A percentile compares a stretch with the other conserved stretches of the same genome.
These are phyloP conservation scores for Fraxinus ornus DNA, from an alignment of 305 asterid genomes.

Conservation along the genomic window DNA sequence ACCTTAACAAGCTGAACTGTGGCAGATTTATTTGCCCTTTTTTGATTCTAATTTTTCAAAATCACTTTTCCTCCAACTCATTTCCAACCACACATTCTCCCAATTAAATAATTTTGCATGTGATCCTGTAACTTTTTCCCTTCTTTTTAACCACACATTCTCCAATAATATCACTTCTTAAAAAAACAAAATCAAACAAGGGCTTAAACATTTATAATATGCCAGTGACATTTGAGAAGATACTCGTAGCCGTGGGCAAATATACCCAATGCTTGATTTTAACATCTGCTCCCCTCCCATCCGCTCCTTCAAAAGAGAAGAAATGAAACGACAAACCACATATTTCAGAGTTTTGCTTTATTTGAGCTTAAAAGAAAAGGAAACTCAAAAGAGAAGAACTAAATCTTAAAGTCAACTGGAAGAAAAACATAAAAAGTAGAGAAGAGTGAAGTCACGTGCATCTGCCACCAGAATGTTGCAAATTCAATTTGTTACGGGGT, in stretches of 20 bases:
- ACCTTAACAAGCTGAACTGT: slow-evolving; percentile 9
- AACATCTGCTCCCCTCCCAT: background rate
- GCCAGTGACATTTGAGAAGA: slow-evolving; percentile 6
- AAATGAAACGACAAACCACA: background rate
- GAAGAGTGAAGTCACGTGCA: background rate
- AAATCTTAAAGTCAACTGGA: background rate
- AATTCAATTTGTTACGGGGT: background rate
- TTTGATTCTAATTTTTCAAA: background rate
- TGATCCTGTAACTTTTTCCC: too few relatives aligned
- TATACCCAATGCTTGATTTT: slow-evolving; percentile 7
- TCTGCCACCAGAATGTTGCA: background rate
- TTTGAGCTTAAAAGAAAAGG: background rate
- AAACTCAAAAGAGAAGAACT: background rate
- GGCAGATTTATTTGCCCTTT: background rate
- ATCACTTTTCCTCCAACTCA: background rate
- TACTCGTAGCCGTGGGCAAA: slow-evolving; percentile 10
- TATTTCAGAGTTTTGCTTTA: background rate
- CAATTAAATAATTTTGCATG: too few relatives aligned
- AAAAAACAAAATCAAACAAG: background rate
- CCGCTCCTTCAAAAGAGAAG: background rate
- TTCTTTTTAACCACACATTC: too few relatives aligned
- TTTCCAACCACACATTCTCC: background rate
- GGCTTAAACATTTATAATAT: background rate
- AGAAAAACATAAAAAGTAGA: background rate
- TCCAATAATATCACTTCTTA: too few relatives aligned